Conservation (phyloP, 768 basidiomycete genomes). For the Rhodosporidiobolus sp. region DNA sequence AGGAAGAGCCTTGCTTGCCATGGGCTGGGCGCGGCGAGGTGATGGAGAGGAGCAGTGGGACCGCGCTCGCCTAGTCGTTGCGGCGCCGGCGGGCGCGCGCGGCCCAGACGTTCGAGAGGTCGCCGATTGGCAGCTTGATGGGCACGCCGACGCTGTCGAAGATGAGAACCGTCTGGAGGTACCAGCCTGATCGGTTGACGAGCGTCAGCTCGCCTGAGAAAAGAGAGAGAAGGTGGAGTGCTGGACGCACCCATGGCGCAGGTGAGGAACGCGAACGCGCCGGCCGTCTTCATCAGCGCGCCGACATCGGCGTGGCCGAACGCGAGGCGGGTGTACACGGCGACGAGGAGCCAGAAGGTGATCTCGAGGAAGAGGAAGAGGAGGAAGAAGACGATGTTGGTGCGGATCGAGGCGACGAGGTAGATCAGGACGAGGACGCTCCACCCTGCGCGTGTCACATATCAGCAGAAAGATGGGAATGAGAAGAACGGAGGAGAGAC, state of each 20-base stretch:
- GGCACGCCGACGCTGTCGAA: slow-evolving; percentile 41
- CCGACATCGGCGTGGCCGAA: slow-evolving; percentile 14
- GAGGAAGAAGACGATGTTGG: slow-evolving; percentile 39
- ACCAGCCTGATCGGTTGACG: slow-evolving; percentile 17
- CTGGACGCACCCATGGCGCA: slow-evolving; percentile 25
- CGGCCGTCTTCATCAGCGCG: slow-evolving; percentile 34
- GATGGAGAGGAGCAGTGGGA: not conserved
- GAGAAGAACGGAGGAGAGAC: not conserved
- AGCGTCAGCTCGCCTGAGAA: not conserved
- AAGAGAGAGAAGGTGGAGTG: not conserved
- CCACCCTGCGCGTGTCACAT: slow-evolving; percentile 32
- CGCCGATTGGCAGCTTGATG: slow-evolving; percentile 43
- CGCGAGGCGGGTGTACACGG: slow-evolving; percentile 36
- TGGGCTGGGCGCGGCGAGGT: not conserved
- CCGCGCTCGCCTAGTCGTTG: not conserved
- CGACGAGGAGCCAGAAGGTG: slow-evolving; percentile 40
- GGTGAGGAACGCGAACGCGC: slow-evolving; percentile 43
- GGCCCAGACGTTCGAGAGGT: slow-evolving; percentile 39
- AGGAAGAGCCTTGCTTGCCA: no score
- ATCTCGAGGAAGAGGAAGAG: slow-evolving; percentile 38
- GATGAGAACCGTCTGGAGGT: slow-evolving; percentile 34
- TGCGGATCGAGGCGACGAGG: slow-evolving; percentile 40
- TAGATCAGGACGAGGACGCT: slow-evolving; percentile 36
- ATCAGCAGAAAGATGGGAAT: not conserved
- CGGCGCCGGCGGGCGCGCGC: not conserved